Evolutionary conservation across 257 asterid genomes (phyloP), one percentile per base, ranked within the genome.

Genomic region (Salvia miltiorrhiza): DNA sequence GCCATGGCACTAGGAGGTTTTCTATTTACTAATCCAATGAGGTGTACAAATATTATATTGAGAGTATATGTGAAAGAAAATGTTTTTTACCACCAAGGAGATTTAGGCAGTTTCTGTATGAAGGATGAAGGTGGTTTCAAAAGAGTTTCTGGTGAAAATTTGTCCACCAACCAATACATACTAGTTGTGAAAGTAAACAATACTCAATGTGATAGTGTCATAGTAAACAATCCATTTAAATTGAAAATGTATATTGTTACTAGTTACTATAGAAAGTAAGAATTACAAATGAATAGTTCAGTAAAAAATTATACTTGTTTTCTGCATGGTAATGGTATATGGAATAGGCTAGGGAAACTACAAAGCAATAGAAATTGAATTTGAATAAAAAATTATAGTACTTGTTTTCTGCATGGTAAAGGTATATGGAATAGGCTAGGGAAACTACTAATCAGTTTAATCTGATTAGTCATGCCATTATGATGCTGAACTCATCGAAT

Each of bases 61-160:
- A 35, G 32, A 16, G 21, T 12, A 7, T 39, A 12, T 21, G 21
- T 37, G 16, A 35, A 16, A 7, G 24, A 45, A 65, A 9, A 28
- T 45, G 26, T 16, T 64, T n/a, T 8, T 20, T 39, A 2, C 47
- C 65, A 13, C 23, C 28, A 33, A 17, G 47, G 33, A 40, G 14
- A 57, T 16, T 30, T 7, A 14, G 30, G 14, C 14, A 20, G 16
- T 7, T 0, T 12, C 12, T 13, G 12, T 35, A 9, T 37, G 24
- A 59, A 35, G 65, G 65, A 59, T 59, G 65, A 37, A 19, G 65
- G 28, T 58, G 30, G 49, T 26, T 59, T 35, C 12, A 21, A 44
- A 58, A 43, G 19, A 4, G 26, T n/a, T 63, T 14, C 56, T 43
- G 56, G 24, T n/a, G n/a, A n/a, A n/a, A n/a, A n/a, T n/a, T n/a